Percentiles rank a stretch among this genome's conserved stretches.
Evolutionary conservation across 192 early-diverging fungal species (phyloP).

Genomic region (Coemansia sp.): DNA sequence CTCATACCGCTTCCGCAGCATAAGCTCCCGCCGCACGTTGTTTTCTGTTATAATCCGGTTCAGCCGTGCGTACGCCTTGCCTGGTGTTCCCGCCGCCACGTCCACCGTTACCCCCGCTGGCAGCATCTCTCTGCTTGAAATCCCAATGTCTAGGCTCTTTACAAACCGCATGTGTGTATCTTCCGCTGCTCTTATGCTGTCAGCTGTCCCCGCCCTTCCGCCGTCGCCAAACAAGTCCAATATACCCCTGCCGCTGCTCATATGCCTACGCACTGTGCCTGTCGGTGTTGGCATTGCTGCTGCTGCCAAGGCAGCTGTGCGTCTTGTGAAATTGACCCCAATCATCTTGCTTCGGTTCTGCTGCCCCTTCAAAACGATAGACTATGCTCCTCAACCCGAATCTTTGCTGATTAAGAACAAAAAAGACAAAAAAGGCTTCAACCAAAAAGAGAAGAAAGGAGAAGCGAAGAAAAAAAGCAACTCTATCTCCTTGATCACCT

Average conservation of each 20-base stretch:
- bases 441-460: neutral
- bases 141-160: conserved; percentile 6
- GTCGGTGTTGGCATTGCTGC: neutral
- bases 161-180: conserved; percentile 25
- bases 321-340: conserved; percentile 6
- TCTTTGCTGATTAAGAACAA: neutral
- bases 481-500: neutral
- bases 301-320: neutral
- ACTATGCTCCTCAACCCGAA: neutral
- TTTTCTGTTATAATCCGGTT: conserved; percentile 60
- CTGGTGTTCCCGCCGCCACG: conserved; percentile 38
- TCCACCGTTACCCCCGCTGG: conserved; percentile 55
- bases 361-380: neutral
- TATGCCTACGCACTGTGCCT: conserved; percentile 3
- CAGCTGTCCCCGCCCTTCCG: too few relatives aligned
- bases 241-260: too few relatives aligned
- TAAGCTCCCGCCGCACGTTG: conserved; percentile 59
- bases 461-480: neutral
- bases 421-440: neutral
- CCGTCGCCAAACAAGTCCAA: too few relatives aligned
- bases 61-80: conserved; percentile 58
- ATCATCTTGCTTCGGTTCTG: conserved; percentile 4
- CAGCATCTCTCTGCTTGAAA: conserved; percentile 1
- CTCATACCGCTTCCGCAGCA: conserved; percentile 61
- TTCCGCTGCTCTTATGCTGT: neutral